phyloP scores from a whole-genome alignment of 2,329 filamentous ascomycete genomes.

The Colletotrichum tofieldiae region DNA sequence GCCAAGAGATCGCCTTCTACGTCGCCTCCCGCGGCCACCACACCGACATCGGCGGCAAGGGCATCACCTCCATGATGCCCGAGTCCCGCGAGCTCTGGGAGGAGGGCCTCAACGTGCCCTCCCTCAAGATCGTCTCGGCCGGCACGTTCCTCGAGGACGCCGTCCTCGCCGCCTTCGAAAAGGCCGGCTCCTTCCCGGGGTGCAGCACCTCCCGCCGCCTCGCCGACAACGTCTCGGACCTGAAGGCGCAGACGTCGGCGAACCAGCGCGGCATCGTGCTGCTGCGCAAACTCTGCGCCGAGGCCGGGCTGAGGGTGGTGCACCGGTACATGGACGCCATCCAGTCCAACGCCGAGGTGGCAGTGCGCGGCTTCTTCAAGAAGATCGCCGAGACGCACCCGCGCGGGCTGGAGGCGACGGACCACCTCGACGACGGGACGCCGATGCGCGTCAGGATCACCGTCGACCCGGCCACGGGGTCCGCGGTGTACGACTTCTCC shows the following conservation, averaged over 20 bases:
- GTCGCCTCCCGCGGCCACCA: slow-evolving; percentile 59
- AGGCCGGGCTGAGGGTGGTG: slow-evolving; percentile 52
- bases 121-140: slow-evolving; percentile 56
- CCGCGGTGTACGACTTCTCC: slow-evolving; percentile 56
- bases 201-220: slow-evolving; percentile 56
- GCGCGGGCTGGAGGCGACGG: slow-evolving; percentile 46
- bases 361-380: slow-evolving; percentile 52
- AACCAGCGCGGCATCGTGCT: slow-evolving; percentile 58
- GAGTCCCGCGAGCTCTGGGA: slow-evolving; percentile 60
- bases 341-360: slow-evolving; percentile 58
- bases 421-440: slow-evolving; percentile 57
- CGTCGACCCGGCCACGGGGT: slow-evolving; percentile 50
- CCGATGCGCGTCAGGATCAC: slow-evolving; percentile 52
- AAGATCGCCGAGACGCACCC: slow-evolving; percentile 51
- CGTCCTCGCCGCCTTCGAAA: slow-evolving; percentile 50
- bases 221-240: slow-evolving; percentile 60
- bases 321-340: slow-evolving; percentile 59
- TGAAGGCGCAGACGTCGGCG: slow-evolving; percentile 61
- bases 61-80: slow-evolving; percentile 59
- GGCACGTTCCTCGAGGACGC: slow-evolving; percentile 55
- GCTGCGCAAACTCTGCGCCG: slow-evolving; percentile 53
- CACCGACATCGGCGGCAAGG: slow-evolving; percentile 57
- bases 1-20: slow-evolving; percentile 53
- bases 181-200: slow-evolving; percentile 54
- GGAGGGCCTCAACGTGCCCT: slow-evolving; percentile 59